Conservation (phyloP, 2,329 filamentous ascomycete species). For the Fusarium buharicum region DNA sequence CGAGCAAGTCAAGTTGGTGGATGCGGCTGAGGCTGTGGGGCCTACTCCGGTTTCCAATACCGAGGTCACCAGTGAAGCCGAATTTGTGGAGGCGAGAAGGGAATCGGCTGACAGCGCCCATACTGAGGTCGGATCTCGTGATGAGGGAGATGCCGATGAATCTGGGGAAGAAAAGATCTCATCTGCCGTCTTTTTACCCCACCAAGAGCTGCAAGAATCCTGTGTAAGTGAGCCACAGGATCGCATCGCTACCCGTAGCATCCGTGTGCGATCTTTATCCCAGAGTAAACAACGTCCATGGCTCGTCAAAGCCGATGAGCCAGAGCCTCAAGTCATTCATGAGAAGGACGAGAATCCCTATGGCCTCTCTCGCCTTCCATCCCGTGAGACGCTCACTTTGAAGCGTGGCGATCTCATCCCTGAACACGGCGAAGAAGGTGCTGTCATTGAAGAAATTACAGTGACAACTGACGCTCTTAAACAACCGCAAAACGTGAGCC, state of each 20-base stretch:
- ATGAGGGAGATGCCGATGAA: constrained; percentile 57
- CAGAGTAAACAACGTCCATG: constrained; percentile 59
- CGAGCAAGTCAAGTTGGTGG: constrained; percentile 36
- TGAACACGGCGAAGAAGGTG: constrained; percentile 53
- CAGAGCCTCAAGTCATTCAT: constrained; percentile 49
- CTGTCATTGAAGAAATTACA: constrained; percentile 56
- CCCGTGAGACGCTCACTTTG: constrained; percentile 47
- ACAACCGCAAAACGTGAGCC: constrained; percentile 53
- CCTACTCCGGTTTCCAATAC: constrained; percentile 36
- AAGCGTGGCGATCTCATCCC: constrained; percentile 48
- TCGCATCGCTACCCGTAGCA: constrained; percentile 57
- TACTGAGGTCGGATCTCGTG: constrained; percentile 51
- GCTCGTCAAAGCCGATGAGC: constrained; percentile 68
- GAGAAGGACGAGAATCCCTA: constrained; percentile 38
- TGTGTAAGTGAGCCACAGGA: constrained; percentile 47
- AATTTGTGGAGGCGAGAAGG: constrained; percentile 48
- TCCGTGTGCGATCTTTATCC: constrained; percentile 57
- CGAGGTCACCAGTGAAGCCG: constrained; percentile 41
- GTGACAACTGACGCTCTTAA: constrained; percentile 48
- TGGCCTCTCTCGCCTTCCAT: constrained; percentile 42
- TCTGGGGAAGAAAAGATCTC: constrained; percentile 87
- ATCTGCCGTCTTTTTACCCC: constrained; percentile 84
- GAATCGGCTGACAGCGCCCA: constrained; percentile 53
- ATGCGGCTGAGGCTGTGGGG: constrained; percentile 39
- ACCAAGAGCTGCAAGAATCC: constrained; percentile 65